These are phyloP conservation scores for Phytophthora sp. DNA, from an alignment of 352 stramenopile species.

Conservation along the genomic window DNA sequence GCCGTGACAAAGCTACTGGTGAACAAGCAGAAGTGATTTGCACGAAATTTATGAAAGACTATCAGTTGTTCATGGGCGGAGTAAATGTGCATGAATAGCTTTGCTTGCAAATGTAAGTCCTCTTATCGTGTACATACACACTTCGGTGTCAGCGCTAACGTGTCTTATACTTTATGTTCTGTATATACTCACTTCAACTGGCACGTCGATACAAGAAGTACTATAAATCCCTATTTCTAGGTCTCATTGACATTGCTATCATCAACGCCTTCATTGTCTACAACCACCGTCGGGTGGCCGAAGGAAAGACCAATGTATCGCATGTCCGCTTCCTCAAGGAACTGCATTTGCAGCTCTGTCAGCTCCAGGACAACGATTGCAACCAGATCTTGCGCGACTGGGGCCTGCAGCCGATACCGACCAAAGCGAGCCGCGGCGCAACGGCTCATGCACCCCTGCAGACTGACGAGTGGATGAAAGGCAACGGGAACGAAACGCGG, in stretches of 20 bases:
- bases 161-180: too few relatives aligned
- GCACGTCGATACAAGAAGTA: slow-evolving; percentile 1
- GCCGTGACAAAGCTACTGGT: too few relatives aligned
- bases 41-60: slow-evolving; percentile 29
- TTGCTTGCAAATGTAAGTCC: too few relatives aligned
- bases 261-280: not conserved
- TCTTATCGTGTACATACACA: slow-evolving; percentile 4
- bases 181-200: not conserved
- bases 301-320: not conserved
- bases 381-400: not conserved
- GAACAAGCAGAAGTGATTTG: too few relatives aligned
- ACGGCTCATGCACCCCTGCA: not conserved
- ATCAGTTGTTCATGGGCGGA: slow-evolving; percentile 18
- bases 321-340: not conserved
- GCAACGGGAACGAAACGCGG: too few relatives aligned
- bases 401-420: too few relatives aligned
- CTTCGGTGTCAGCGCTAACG: too few relatives aligned
- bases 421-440: not conserved
- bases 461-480: not conserved
- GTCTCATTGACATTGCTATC: not conserved
- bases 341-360: not conserved
- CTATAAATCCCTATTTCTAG: slow-evolving; percentile 1
- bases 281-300: not conserved
- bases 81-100: not conserved
- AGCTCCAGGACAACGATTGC: not conserved